Evolutionary conservation across 2,329 filamentous ascomycete genomes (phyloP), one percentile per base, ranked within the genome.

Genomic region (Aspergillus costaricaensis): DNA sequence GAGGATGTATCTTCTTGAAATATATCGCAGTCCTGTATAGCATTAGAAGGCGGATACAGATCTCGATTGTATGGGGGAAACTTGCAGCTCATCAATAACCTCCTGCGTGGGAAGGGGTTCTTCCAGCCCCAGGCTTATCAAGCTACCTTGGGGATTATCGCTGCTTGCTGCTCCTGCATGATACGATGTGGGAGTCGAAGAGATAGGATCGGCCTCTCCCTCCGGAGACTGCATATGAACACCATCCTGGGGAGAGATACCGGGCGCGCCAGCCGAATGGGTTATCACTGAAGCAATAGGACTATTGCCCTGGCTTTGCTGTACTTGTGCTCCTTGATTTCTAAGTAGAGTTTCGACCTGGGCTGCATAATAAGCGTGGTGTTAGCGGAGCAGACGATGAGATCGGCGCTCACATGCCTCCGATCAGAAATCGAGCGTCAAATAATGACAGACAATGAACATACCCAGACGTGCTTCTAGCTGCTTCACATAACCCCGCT

Each of bases 341-440:
- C 94, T 96, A 62, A 97, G 81, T 58, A 97, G 80, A 1, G 90
- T 95, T 81, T 97, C 94, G 58, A 98, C 93, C 83, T 97, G 93
- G 75, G 94, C 92, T 96, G 66, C 66, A 70, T 14, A 41, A 23
- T 50, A 32, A 48, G 30, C 58, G 30, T 12, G 41, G 57, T 39
- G 49, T 70, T 55, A 68, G 62, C 61, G 56, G 10, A 12, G 25
- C 30, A 19, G 10, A 55, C 39, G 9, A 3, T 23, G 41, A 25
- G 30, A 52, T 25, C 44, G 32, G 25, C 23, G 23, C n/a, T n/a
- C 25, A 50, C 47, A 50, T 27, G 19, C 19, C 10, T 21, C 47
- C n/a, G 25, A 17, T 4, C n/a, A n/a, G 25, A 27, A n/a, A 49
- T 49, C 25, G 47, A 30, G 25, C 21, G 23, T 44, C 17, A 39